Evolutionary conservation across 192 early-diverging fungal species (phyloP).

Genomic region (Anaeromyces robustus): DNA sequence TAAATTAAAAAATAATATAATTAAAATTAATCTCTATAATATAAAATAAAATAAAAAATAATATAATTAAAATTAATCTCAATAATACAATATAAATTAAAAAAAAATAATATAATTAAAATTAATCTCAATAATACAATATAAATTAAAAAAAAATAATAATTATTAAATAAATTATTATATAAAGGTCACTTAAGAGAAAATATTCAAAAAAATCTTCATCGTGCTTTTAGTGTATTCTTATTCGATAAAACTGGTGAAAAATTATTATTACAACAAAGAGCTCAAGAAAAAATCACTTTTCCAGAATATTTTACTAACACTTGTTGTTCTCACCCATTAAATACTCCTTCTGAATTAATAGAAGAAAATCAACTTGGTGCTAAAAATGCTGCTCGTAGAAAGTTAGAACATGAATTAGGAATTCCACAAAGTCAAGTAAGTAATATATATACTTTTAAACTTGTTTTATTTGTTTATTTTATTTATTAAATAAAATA

Average conservation of each 20-base stretch:
- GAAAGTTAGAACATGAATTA: conserved; percentile 91
- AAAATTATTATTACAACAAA: conserved; percentile 78
- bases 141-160: no score
- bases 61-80: no score
- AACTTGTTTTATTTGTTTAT: no score
- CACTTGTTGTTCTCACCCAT: conserved; percentile 96
- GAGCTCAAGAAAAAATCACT: conserved; percentile 92
- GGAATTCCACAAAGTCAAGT: conserved; percentile 46
- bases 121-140: no score
- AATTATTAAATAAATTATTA: no score
- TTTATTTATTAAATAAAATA: no score
- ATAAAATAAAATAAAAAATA: no score
- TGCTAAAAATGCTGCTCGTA: conserved; percentile 71
- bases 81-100: no score
- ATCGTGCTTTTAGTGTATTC: conserved; percentile 94
- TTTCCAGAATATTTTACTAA: conserved; percentile 95
- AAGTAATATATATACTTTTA: no score
- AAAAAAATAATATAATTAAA: no score
- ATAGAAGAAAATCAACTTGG: conserved; percentile 64
- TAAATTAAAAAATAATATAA: no score
- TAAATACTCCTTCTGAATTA: conserved; percentile 61
- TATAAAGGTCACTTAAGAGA: conserved; percentile 81
- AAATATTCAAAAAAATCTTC: conserved; percentile 76
- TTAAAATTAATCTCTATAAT: no score
- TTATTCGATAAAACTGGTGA: conserved; percentile 76